Evolutionary conservation across 1,284 basidiomycete species (phyloP).

Genomic region (Leccinum insolens): DNA sequence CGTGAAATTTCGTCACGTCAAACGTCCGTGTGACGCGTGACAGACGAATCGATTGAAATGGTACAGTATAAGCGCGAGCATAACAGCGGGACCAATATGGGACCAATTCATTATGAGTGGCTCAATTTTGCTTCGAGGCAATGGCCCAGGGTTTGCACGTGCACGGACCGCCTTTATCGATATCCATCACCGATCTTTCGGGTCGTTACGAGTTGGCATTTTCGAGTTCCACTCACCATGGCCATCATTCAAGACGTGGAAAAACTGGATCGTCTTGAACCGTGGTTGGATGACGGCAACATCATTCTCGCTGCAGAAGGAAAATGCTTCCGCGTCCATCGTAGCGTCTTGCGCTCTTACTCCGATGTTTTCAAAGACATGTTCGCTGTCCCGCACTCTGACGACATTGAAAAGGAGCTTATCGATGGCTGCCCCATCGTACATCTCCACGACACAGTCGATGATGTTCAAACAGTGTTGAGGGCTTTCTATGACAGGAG

Average conservation of each 20-base stretch:
- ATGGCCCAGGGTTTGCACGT: background rate
- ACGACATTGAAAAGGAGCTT: background rate
- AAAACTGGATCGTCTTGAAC: constrained; percentile 8
- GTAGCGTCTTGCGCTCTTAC: constrained; percentile 15
- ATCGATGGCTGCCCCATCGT: constrained; percentile 23
- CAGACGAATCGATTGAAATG: too few species aligned
- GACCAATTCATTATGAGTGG: background rate
- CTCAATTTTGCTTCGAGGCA: background rate
- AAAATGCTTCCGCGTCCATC: constrained; percentile 25
- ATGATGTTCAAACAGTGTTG: constrained; percentile 16
- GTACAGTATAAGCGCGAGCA: too few species aligned
- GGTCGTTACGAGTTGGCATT: background rate
- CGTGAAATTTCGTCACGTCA: too few species aligned
- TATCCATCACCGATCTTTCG: background rate
- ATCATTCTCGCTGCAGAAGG: constrained; percentile 14
- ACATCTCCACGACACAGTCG: constrained; percentile 13
- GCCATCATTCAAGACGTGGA: background rate
- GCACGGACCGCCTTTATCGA: background rate
- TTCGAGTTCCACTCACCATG: background rate
- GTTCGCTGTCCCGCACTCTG: constrained; percentile 16
- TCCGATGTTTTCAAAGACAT: constrained; percentile 26
- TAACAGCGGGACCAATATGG: background rate
- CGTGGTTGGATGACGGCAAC: constrained; percentile 28
- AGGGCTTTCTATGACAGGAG: constrained; percentile 21
- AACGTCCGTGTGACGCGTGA: too few species aligned